A percentile compares a stretch with the other conserved stretches of the same genome.
Evolutionary conservation across 345 rosid species (phyloP).

Genomic region (Populus euphratica): DNA sequence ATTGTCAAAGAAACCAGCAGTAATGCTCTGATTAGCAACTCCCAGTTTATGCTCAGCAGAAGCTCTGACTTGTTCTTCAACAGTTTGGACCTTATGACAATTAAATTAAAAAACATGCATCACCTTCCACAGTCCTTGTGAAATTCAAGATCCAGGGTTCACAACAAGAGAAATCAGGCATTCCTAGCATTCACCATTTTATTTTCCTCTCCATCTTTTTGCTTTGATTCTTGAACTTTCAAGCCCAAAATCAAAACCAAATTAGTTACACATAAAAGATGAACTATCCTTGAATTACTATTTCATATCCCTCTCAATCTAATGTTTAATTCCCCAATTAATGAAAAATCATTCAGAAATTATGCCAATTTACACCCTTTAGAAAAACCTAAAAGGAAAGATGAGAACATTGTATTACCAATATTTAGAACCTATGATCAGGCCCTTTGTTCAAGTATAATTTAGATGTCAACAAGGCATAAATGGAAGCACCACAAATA

Average conservation of each 20-base stretch:
- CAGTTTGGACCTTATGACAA: conserved; percentile 68
- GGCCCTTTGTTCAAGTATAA: not conserved
- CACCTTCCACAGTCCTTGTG: not conserved
- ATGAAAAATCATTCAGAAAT: not conserved
- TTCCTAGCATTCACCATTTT: not conserved
- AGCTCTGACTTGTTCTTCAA: conserved; percentile 95
- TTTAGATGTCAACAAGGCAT: not conserved
- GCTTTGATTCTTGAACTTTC: not conserved
- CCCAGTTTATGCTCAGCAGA: conserved; percentile 95
- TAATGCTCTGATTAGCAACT: conserved; percentile 95
- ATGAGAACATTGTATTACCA: not conserved
- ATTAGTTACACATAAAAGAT: not conserved
- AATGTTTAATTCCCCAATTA: not conserved
- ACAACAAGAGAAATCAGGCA: not conserved
- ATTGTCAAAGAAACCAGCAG: conserved; percentile 95
- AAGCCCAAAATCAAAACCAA: not conserved
- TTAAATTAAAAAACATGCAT: not conserved
- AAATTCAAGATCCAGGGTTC: not conserved
- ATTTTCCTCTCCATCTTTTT: not conserved
- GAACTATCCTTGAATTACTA: not conserved
- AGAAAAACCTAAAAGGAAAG: not conserved
- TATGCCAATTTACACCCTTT: not conserved
- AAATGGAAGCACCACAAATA: not conserved
- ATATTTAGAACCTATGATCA: not conserved
- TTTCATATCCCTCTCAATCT: conserved; percentile 1